Evolutionary conservation across 768 basidiomycete genomes (phyloP).

Genomic region (Mycena leptocephala): DNA sequence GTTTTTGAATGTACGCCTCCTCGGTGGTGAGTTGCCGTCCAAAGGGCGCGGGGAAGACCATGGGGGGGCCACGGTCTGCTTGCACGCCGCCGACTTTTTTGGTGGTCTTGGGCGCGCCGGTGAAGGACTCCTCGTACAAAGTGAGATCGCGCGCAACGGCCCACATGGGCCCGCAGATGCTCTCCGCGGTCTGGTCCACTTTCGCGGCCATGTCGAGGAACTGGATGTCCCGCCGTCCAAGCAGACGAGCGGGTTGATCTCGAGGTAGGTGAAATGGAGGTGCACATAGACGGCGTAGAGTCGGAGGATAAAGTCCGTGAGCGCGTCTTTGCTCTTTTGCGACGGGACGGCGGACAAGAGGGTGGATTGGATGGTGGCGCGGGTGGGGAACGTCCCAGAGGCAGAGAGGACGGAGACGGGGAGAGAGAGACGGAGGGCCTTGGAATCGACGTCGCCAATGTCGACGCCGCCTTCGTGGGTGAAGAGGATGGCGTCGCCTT

Average conservation of each 20-base stretch:
- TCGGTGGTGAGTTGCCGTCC: slow-evolving; percentile 98
- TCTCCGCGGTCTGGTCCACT: slow-evolving; percentile 99
- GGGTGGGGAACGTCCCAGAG: slow-evolving; percentile 82
- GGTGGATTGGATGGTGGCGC: slow-evolving; percentile 79
- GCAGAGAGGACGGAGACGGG: slow-evolving; percentile 69
- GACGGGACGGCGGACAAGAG: slow-evolving; percentile 89
- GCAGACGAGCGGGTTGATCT: slow-evolving; percentile 98
- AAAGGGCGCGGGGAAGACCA: slow-evolving; percentile 97
- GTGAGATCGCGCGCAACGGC: slow-evolving; percentile 94
- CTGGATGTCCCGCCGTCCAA: slow-evolving; percentile 90
- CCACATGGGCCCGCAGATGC: slow-evolving; percentile 98
- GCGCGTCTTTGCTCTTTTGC: slow-evolving; percentile 92
- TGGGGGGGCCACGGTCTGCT: slow-evolving; percentile 96
- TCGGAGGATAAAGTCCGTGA: slow-evolving; percentile 94
- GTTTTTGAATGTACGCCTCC: slow-evolving; percentile 99
- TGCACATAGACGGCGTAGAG: slow-evolving; percentile 99
- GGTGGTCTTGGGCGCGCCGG: slow-evolving; percentile 58
- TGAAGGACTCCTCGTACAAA: slow-evolving; percentile 69
- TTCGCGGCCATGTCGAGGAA: slow-evolving; percentile 99
- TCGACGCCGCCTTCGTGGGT: slow-evolving; percentile 99
- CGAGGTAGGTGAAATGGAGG: slow-evolving; percentile 99
- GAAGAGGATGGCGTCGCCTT: slow-evolving; percentile 97
- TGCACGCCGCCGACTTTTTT: slow-evolving; percentile 70
- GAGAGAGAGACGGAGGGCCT: slow-evolving; percentile 91
- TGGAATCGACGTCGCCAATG: slow-evolving; percentile 97